Base-by-base conservation (phyloP, 179 eudicot genomes). In the Gypsophila paniculata region DNA sequence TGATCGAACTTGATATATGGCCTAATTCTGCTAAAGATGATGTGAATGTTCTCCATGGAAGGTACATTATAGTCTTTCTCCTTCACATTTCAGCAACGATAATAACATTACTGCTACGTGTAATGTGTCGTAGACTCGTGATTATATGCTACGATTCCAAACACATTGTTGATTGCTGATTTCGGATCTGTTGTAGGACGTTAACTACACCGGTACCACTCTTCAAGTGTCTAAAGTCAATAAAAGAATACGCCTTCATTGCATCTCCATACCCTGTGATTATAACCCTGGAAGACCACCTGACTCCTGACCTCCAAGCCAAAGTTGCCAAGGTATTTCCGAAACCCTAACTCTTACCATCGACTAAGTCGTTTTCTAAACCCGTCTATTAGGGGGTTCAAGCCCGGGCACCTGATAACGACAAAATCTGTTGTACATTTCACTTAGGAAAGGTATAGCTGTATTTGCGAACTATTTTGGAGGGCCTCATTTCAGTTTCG, bases 1-100 rank as follows among this genome's bases (percentile, higher is more conserved):
- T 78, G 57, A 87, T 84, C 46, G 93, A 88, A 75, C 81, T 88
- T 57, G 93, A 88, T 85, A 48, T 88, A 8, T 88, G 90, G 93
- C 93, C 93, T 49, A 88, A 88, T 78, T 82, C 90, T 32, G 68
- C 80, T 4, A 85, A 75, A 76, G 86, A 86, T 59, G 84, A 82
- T 68, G 66, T 88, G 14, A 72, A 85, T 70, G 88, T 88, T 77
- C 86, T 83, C 26, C 93, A 88, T 72, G 93, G 93, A 79, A 83
- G 93, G 93, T 81, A 58, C 52, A 58, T 42, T 42, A 42, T 9
- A 42, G 46, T 9, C 46, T 3, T 1, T 3, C 17, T 17, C 60
- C 69, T 65, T 23, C 66, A 52, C 14, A 49, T 51, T 6, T 54
- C 21, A 6, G 11, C 46, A 29, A 29, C 61, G 26, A 18, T 38